Evolutionary conservation across 2,329 filamentous ascomycete genomes (phyloP).

Genomic region (Calcarisporium arbuscula): DNA sequence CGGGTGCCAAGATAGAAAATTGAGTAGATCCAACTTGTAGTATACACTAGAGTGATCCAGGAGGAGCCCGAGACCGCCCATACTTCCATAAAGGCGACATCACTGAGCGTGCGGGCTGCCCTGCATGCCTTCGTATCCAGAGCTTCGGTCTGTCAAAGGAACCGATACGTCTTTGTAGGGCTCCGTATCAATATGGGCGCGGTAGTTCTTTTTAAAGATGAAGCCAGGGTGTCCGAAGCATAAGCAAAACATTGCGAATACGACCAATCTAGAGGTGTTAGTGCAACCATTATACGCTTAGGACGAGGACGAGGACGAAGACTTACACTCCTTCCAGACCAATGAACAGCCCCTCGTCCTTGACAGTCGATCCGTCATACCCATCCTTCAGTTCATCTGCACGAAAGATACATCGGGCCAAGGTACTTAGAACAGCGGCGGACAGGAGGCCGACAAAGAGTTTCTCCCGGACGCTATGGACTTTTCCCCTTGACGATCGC

Average conservation of each 20-base stretch:
- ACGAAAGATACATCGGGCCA: slow-evolving; percentile 55
- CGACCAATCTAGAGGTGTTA: slow-evolving; percentile 22
- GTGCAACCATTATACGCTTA: background rate
- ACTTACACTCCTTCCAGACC: slow-evolving; percentile 44
- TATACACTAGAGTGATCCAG: too few species aligned
- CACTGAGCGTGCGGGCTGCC: too few species aligned
- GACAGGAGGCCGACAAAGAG: slow-evolving; percentile 46
- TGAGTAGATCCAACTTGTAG: too few species aligned
- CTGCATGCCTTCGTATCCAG: too few species aligned
- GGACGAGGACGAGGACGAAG: background rate
- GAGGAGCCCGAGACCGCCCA: too few species aligned
- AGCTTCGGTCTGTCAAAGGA: too few species aligned
- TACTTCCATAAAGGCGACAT: too few species aligned
- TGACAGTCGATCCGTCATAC: slow-evolving; percentile 46
- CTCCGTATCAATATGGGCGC: too few species aligned
- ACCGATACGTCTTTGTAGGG: too few species aligned
- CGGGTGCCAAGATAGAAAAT: too few species aligned
- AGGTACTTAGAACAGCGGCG: slow-evolving; percentile 51
- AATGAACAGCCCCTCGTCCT: slow-evolving; percentile 45
- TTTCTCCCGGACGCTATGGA: slow-evolving; percentile 17
- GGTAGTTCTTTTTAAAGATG: too few species aligned
- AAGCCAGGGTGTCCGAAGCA: slow-evolving; percentile 33
- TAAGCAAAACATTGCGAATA: slow-evolving; percentile 27
- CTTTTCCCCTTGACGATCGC: slow-evolving; percentile 10
- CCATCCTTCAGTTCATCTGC: slow-evolving; percentile 60